Percentiles rank a stretch among this genome's conserved stretches.
Evolutionary conservation across 495 filamentous ascomycete species (phyloP).

Genomic region (Penicillium ucsense): DNA sequence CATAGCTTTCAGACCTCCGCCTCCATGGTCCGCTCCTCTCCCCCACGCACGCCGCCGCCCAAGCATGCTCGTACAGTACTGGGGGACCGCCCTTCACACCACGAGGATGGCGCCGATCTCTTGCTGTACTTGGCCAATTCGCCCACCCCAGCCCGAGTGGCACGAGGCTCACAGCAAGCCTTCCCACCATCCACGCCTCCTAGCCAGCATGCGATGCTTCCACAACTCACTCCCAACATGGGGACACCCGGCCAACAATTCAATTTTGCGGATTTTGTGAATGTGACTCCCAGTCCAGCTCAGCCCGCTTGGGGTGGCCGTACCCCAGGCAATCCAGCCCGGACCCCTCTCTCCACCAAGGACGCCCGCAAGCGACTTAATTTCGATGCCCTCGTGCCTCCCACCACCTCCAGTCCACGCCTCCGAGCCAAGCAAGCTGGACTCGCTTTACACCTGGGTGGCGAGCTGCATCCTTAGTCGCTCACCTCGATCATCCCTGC

Average conservation of each 20-base stretch:
- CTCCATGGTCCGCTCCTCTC: conserved; percentile 57
- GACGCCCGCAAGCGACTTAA: conserved; percentile 54
- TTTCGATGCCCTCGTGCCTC: conserved; percentile 55
- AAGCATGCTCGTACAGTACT: conserved; percentile 44
- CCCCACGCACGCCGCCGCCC: conserved; percentile 71
- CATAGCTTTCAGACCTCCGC: conserved; percentile 57
- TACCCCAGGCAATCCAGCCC: conserved; percentile 44
- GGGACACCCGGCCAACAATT: conserved; percentile 59
- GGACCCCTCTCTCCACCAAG: conserved; percentile 48
- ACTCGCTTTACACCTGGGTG: conserved; percentile 33
- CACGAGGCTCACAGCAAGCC: conserved; percentile 28
- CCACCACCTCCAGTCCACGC: conserved; percentile 30
- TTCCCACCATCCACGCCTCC: conserved; percentile 84
- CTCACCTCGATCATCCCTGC: too few species aligned
- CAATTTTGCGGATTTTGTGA: conserved; percentile 95
- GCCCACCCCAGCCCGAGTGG: conserved; percentile 64
- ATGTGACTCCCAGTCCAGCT: conserved; percentile 90
- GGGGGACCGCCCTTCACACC: conserved; percentile 36
- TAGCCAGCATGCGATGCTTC: conserved; percentile 59
- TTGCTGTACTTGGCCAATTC: conserved; percentile 89
- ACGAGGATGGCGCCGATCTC: conserved; percentile 82
- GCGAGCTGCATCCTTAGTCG: conserved; percentile 29
- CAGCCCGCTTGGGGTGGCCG: conserved; percentile 67
- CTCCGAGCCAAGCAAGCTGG: conserved; percentile 21
- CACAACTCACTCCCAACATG: conserved; percentile 51